Conservation (phyloP, 2,329 filamentous ascomycete genomes). For the Chaetomiaceae sp. region DNA sequence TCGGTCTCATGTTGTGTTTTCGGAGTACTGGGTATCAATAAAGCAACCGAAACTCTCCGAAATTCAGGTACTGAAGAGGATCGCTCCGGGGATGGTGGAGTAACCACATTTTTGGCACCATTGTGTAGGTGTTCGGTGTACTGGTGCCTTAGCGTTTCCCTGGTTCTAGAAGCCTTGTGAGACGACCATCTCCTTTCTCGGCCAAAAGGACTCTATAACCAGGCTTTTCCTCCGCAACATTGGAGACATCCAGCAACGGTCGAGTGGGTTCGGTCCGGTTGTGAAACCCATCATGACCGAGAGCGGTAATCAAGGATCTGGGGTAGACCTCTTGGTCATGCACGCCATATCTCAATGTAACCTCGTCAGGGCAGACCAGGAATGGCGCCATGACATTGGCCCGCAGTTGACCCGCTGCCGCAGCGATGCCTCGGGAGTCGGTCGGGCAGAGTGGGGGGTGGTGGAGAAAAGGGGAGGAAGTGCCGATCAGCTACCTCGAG, state of each 20-base stretch:
- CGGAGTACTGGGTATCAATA: too few relatives aligned
- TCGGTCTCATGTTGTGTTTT: too few relatives aligned
- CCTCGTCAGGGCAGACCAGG: slow-evolving; percentile 6
- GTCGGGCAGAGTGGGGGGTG: background rate
- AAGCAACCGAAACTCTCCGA: too few relatives aligned
- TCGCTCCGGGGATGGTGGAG: too few relatives aligned
- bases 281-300: background rate
- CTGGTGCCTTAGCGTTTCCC: background rate
- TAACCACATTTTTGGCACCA: too few relatives aligned
- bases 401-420: slow-evolving; percentile 8
- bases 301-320: slow-evolving; percentile 3
- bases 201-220: too few relatives aligned
- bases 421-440: slow-evolving; percentile 12
- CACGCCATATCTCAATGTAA: slow-evolving; percentile 18
- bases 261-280: background rate
- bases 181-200: background rate
- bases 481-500: slow-evolving; percentile 12
- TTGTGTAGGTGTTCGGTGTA: too few relatives aligned
- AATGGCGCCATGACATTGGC: slow-evolving; percentile 21
- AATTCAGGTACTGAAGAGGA: too few relatives aligned
- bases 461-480: slow-evolving; percentile 10
- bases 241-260: background rate
- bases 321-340: slow-evolving; percentile 7
- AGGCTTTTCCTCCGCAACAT: background rate
- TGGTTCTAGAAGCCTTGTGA: background rate